Percentiles rank a stretch among this genome's conserved stretches.
Evolutionary conservation across 148 eudicot genomes (phyloP).

Genomic region (Spergularia marina): DNA sequence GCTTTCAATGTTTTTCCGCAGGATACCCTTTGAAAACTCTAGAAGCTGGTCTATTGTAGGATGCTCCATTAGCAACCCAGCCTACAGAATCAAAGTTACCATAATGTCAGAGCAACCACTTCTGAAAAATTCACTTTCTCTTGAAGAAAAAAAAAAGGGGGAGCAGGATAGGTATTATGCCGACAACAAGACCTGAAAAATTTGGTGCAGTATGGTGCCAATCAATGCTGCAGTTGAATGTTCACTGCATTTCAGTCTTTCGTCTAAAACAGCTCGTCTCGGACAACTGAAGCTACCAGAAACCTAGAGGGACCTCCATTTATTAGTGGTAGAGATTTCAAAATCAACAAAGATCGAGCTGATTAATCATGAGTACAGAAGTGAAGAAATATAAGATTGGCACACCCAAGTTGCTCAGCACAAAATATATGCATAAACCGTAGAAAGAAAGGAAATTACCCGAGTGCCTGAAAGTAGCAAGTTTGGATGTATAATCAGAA

Average conservation of each 20-base stretch:
- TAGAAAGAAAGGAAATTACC: conserved; percentile 38
- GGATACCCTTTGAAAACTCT: conserved; percentile 58
- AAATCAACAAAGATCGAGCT: neutral
- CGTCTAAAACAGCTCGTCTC: conserved; percentile 88
- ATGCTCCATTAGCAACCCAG: conserved; percentile 68
- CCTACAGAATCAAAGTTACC: conserved; percentile 42
- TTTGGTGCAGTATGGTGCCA: conserved; percentile 90
- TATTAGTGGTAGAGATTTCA: neutral
- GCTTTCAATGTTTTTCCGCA: conserved; percentile 74
- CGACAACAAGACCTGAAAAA: conserved; percentile 65
- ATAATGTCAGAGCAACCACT: conserved; percentile 12
- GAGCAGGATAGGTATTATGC: neutral
- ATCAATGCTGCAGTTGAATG: conserved; percentile 75
- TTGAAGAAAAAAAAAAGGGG: neutral
- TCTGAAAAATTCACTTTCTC: neutral
- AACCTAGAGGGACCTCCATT: conserved; percentile 47
- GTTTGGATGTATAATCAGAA: conserved; percentile 81
- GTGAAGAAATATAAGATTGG: neutral
- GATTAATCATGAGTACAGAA: neutral
- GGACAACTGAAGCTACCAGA: conserved; percentile 88
- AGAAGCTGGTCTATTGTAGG: conserved; percentile 69
- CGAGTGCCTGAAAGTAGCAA: conserved; percentile 87
- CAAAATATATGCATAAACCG: neutral
- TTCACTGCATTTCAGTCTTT: conserved; percentile 74
- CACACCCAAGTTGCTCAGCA: neutral